Conservation (phyloP, 495 filamentous ascomycete genomes). For the Terfezia boudieri region DNA sequence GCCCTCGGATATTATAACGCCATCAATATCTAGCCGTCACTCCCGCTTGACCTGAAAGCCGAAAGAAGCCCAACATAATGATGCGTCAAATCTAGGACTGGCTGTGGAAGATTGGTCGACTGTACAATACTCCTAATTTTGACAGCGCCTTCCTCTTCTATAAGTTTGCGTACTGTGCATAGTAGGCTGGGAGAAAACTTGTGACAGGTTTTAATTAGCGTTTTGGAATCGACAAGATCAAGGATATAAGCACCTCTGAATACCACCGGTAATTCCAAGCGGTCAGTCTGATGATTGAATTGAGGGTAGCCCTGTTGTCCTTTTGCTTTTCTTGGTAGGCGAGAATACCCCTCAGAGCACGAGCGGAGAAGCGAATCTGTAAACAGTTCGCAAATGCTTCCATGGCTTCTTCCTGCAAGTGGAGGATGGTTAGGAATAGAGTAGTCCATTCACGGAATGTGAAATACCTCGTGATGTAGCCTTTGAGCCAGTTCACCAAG, state of each 20-base stretch:
- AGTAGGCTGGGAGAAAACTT: constrained; percentile 89
- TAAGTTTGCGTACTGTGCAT: constrained; percentile 65
- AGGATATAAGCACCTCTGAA: constrained; percentile 43
- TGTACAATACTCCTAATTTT: constrained; percentile 95
- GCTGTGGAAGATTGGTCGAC: constrained; percentile 77
- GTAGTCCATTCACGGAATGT: neutral
- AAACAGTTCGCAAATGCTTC: constrained; percentile 82
- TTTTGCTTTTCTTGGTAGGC: constrained; percentile 49
- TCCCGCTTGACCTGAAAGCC: constrained; percentile 83
- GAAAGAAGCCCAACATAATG: constrained; percentile 89
- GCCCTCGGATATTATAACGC: neutral
- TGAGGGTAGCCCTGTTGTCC: constrained; percentile 52
- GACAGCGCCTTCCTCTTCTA: constrained; percentile 92
- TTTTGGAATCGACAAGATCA: neutral
- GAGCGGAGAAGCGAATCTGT: constrained; percentile 62
- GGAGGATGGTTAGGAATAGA: constrained; percentile 1
- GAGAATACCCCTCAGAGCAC: constrained; percentile 67
- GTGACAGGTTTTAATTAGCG: neutral
- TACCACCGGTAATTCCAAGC: constrained; percentile 99
- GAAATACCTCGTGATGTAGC: constrained; percentile 41
- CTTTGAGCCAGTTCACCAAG: constrained; percentile 80
- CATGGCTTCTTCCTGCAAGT: constrained; percentile 47
- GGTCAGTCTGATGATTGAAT: constrained; percentile 62
- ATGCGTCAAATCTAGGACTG: constrained; percentile 82
- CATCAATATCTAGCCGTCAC: constrained; percentile 27